Percentiles rank a stretch among this genome's conserved stretches.
Evolutionary conservation across 2,329 filamentous ascomycete genomes (phyloP).

Genomic region (Sporothrix euskadiensis): DNA sequence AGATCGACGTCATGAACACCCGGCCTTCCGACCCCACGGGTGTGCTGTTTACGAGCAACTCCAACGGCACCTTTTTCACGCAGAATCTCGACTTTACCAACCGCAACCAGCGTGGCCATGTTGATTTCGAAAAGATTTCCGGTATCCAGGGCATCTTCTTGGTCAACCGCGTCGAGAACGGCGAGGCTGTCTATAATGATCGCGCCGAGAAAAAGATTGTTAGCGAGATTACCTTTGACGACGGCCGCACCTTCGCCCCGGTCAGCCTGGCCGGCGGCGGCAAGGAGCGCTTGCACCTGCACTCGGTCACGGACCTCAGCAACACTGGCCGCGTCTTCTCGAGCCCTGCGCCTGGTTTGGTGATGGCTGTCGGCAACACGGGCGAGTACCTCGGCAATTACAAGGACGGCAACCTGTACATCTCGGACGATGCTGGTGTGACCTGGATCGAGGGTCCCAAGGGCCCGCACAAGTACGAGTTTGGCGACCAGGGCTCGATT

Average conservation of each 20-base stretch:
- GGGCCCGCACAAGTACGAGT: constrained; percentile 91
- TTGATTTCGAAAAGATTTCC: constrained; percentile 93
- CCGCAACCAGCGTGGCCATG: constrained; percentile 69
- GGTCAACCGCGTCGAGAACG: constrained; percentile 87
- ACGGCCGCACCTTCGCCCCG: constrained; percentile 79
- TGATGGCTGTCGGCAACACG: constrained; percentile 92
- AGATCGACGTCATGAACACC: constrained; percentile 84
- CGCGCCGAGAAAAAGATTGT: constrained; percentile 65
- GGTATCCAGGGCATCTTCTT: constrained; percentile 91
- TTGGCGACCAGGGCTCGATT: constrained; percentile 89
- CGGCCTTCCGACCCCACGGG: constrained; percentile 72
- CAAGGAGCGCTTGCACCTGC: constrained; percentile 68
- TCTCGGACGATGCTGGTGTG: constrained; percentile 87
- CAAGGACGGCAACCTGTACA: constrained; percentile 73
- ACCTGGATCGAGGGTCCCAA: constrained; percentile 76
- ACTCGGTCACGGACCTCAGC: constrained; percentile 82
- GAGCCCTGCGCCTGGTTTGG: constrained; percentile 85
- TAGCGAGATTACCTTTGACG: constrained; percentile 90
- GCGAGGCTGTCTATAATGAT: constrained; percentile 66
- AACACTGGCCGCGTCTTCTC: constrained; percentile 89
- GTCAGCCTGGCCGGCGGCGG: constrained; percentile 62
- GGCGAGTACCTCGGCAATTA: constrained; percentile 73
- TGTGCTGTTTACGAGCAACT: constrained; percentile 91
- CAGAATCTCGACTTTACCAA: constrained; percentile 92
- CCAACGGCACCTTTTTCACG: constrained; percentile 94